Base-by-base conservation (phyloP, 352 stramenopile genomes). In the Globisporangium polare region DNA sequence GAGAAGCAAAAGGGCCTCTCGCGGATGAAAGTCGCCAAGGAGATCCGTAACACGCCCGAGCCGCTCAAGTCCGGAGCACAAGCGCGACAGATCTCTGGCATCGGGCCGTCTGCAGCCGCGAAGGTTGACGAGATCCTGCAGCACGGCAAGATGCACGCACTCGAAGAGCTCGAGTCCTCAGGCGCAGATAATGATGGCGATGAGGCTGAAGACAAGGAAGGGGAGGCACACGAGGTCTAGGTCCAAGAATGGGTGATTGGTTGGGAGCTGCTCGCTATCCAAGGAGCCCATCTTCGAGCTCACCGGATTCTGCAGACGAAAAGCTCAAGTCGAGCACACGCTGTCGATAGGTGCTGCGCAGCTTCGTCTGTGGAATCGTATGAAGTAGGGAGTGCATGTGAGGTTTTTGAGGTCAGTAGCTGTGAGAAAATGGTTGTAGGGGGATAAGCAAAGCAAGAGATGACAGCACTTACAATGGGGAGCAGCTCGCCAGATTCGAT, bases 401-500 rank as follows among this genome's bases (percentile, higher is more conserved):
- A 43, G n/a, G 35, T 60, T 33, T 20, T 24, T 24, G 20, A 26
- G 8, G 13, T 22, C 6, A 54, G 12, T 37, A 39, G 17, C 8
- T 15, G 17, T 53, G 9, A 43, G n/a, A 0, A n/a, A 43, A 39
- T 17, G 24, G 22, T 39, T 10, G 27, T 12, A 27, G 17, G 41
- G 41, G 10, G 29, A 33, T 10, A 22, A 17, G 13, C 15, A 46
- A 10, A 41, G 13, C 8, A 43, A 42, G 20, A n/a, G 47, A 24
- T 42, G 27, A 37, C n/a, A 18, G 46, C 7, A 65, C 59, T 62
- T 74, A 80, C 72, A 51, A 74, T 63, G 0, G 61, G 64, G 8
- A 69, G 58, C 3, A 89, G 61, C 53, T 92, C 78, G 41, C 78
- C 80, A 0, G 78, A 88, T 66, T 90, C 78, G 17, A 79, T 53